Conservation (phyloP, 2,329 filamentous ascomycete species). For the Fusarium lyarnte region DNA sequence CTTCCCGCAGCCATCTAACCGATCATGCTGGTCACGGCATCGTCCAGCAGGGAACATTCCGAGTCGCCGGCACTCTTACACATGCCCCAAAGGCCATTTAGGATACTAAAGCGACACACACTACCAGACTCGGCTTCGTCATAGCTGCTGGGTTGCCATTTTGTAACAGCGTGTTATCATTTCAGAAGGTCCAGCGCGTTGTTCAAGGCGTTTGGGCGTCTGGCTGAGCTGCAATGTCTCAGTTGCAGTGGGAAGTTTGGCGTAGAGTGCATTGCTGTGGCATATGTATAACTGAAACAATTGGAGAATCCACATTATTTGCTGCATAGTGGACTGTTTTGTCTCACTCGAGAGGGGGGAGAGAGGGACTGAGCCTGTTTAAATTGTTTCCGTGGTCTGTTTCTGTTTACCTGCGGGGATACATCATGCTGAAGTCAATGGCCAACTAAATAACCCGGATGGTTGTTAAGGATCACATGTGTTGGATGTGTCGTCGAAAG, state of each 20-base stretch:
- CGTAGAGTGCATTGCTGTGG: background rate
- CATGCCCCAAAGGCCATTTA: conserved; percentile 49
- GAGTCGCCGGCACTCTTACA: conserved; percentile 39
- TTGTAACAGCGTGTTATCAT: conserved; percentile 44
- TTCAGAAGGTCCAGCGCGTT: conserved; percentile 19
- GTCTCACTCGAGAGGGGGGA: background rate
- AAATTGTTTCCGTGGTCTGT: background rate
- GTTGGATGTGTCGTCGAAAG: background rate
- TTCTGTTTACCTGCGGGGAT: background rate
- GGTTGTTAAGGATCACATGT: background rate
- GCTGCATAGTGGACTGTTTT: background rate
- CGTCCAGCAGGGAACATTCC: conserved; percentile 47
- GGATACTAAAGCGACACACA: conserved; percentile 48
- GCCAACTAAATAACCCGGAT: background rate
- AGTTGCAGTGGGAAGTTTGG: background rate
- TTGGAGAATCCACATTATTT: background rate
- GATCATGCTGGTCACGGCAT: conserved; percentile 48
- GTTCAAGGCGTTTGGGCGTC: background rate
- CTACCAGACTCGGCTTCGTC: conserved; percentile 45
- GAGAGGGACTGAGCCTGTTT: background rate
- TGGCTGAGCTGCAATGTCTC: conserved; percentile 14
- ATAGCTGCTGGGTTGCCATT: conserved; percentile 41
- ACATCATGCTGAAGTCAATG: background rate
- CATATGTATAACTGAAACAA: conserved; percentile 21
- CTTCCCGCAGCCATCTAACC: conserved; percentile 46